Evolutionary conservation across 306 rosid genomes (phyloP), one percentile per base, ranked within the genome.

Genomic region (Lathyrus oleraceus): DNA sequence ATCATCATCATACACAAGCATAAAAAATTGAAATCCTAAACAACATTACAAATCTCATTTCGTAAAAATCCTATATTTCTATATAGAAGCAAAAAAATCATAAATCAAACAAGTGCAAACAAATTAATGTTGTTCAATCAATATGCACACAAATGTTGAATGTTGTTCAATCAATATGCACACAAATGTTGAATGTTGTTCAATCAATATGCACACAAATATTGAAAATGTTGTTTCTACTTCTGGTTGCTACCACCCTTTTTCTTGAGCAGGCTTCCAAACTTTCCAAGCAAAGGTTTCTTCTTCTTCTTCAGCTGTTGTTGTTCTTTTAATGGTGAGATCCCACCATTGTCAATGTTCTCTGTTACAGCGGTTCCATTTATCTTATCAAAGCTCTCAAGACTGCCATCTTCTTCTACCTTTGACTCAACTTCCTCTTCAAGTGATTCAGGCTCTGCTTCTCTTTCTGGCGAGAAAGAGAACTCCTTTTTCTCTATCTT

Each of bases 401-500:
- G 67, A 14, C 60, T 65, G 12, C 62, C 90, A 1, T 75, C 74
- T 8, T 71, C 78, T 65, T 86, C 87, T 15, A 64, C 64, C 80
- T 91, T 94, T 5, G 97, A 74, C 10, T 88, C 89, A 74, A 69
- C 85, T 65, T 90, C 96, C 69, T 84, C 91, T 54, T 85, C 88
- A 2, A 94, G 76, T 48, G 92, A 84, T 76, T 84, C 92, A 51
- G 87, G 88, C 78, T 88, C 96, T 5, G 78, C 74, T 77, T 94
- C 96, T 79, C 90, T 82, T 83, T 87, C 98, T 1, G 91, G 97
- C 0, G 88, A 90, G 81, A 88, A 88, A 0, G 88, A 88, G 81
- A 88, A 88, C 73, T 94, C 98, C 78, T 90, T 92, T 91, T 90
- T 94, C 81, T 94, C 98, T 65, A 94, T 94, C 78, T 84, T 87